Evolutionary conservation across 2,329 filamentous ascomycete genomes (phyloP).

Genomic region (Penicillium sp.): DNA sequence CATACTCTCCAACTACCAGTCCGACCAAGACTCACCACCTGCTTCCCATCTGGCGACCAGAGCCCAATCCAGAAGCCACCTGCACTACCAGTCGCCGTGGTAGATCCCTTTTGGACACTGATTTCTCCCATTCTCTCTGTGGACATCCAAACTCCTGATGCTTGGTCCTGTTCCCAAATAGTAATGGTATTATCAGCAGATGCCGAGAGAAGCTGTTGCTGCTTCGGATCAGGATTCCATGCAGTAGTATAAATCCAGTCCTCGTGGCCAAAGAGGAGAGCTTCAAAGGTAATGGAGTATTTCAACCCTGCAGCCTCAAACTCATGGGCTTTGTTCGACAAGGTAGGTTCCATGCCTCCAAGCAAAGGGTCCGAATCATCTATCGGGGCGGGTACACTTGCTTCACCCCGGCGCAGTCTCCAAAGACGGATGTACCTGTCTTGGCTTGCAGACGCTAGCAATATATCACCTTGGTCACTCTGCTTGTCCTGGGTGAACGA

Average conservation of each 20-base stretch:
- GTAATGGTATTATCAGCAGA: constrained; percentile 94
- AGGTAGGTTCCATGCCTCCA: constrained; percentile 59
- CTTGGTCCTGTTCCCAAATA: constrained; percentile 83
- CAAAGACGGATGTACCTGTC: constrained; percentile 96
- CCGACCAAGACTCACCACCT: constrained; percentile 78
- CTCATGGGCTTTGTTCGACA: constrained; percentile 86
- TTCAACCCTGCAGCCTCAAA: constrained; percentile 62
- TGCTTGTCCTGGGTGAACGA: constrained; percentile 68
- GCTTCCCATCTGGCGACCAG: constrained; percentile 76
- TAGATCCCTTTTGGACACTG: constrained; percentile 90
- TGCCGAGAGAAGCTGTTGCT: constrained; percentile 75
- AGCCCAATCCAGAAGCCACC: constrained; percentile 96
- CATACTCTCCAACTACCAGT: constrained; percentile 93
- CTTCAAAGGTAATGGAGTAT: constrained; percentile 88
- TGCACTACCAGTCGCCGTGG: constrained; percentile 90
- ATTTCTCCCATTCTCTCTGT: constrained; percentile 85
- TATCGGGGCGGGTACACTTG: constrained; percentile 52
- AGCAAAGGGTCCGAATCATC: constrained; percentile 39
- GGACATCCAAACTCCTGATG: constrained; percentile 89
- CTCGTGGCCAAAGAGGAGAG: constrained; percentile 88
- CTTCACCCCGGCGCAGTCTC: constrained; percentile 72
- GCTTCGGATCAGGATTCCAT: constrained; percentile 62
- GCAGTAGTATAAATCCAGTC: constrained; percentile 94
- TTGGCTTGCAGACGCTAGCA: constrained; percentile 91
- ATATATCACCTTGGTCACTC: constrained; percentile 60